A percentile compares a stretch with the other conserved stretches of the same genome.
phyloP scores from a whole-genome alignment of 768 basidiomycete genomes.

The Mycena vulgaris region DNA sequence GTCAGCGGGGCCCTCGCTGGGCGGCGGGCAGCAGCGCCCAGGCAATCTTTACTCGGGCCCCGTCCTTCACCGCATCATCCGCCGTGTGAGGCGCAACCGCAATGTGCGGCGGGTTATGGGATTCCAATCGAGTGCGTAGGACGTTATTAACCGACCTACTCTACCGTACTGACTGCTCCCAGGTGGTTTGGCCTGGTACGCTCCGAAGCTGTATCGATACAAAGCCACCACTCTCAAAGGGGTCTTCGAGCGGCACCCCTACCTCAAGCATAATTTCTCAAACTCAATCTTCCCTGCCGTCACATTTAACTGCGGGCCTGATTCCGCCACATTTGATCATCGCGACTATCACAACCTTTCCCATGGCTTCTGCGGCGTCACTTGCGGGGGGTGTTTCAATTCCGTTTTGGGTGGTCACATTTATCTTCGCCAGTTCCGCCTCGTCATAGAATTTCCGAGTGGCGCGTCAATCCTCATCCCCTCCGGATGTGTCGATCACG shows the following conservation, averaged over 20 bases:
- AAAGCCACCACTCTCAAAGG: not conserved
- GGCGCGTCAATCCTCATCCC: not conserved
- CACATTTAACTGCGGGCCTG: not conserved
- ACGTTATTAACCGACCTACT: not conserved
- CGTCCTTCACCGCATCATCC: too few relatives aligned
- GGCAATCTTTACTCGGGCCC: too few relatives aligned
- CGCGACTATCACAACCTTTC: conserved; percentile 20
- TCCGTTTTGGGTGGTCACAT: conserved; percentile 19
- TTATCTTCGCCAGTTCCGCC: conserved; percentile 31
- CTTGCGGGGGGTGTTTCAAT: not conserved
- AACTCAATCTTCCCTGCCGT: not conserved
- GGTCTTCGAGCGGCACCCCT: not conserved
- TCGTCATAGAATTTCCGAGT: conserved; percentile 37
- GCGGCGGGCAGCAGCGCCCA: too few relatives aligned
- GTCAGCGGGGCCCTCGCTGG: not conserved
- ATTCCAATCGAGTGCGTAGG: not conserved
- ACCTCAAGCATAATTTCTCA: not conserved
- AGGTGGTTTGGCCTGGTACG: not conserved
- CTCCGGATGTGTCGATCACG: conserved; percentile 19
- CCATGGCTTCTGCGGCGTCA: conserved; percentile 29
- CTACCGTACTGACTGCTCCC: not conserved
- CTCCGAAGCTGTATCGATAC: not conserved
- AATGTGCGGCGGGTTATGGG: not conserved
- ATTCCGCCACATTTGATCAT: conserved; percentile 20
- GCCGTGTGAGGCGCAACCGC: too few relatives aligned